Percentiles rank a stretch among this genome's conserved stretches.
Conservation (phyloP, 768 basidiomycete genomes). For the Lepiota subincarnata region DNA sequence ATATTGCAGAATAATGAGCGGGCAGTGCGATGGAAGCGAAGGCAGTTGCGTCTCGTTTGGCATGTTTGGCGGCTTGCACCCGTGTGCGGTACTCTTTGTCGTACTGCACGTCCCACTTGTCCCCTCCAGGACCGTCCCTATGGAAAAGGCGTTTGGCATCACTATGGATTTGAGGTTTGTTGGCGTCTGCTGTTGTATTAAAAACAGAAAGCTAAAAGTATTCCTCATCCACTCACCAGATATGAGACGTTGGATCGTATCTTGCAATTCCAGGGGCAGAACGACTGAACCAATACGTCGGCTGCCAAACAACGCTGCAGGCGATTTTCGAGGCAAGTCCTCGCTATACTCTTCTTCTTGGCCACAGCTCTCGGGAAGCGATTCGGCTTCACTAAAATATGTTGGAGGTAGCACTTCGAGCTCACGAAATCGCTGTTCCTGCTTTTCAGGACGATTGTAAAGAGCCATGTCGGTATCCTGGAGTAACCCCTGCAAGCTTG, state of each 20-base stretch:
- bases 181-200: conserved; percentile 42
- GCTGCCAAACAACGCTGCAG: conserved; percentile 80
- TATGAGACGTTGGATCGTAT: conserved; percentile 63
- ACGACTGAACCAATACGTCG: conserved; percentile 66
- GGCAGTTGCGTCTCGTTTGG: conserved; percentile 71
- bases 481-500: conserved; percentile 57
- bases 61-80: conserved; percentile 54
- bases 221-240: conserved; percentile 40
- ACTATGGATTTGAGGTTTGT: conserved; percentile 59
- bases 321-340: conserved; percentile 54
- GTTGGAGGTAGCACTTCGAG: conserved; percentile 40
- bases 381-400: conserved; percentile 27
- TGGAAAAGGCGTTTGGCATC: conserved; percentile 73
- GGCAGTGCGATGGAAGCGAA: conserved; percentile 86
- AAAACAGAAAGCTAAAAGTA: background rate
- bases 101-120: conserved; percentile 55
- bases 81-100: conserved; percentile 57
- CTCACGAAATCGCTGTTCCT: conserved; percentile 36
- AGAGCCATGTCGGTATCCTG: conserved; percentile 68
- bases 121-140: conserved; percentile 26
- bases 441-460: conserved; percentile 29
- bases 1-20: conserved; percentile 78
- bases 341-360: conserved; percentile 29
- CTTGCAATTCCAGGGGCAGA: conserved; percentile 68
- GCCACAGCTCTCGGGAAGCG: conserved; percentile 27